These are phyloP conservation scores for Leptodontidium sp. DNA, from an alignment of 2,329 filamentous ascomycete genomes.

Conservation along the genomic window DNA sequence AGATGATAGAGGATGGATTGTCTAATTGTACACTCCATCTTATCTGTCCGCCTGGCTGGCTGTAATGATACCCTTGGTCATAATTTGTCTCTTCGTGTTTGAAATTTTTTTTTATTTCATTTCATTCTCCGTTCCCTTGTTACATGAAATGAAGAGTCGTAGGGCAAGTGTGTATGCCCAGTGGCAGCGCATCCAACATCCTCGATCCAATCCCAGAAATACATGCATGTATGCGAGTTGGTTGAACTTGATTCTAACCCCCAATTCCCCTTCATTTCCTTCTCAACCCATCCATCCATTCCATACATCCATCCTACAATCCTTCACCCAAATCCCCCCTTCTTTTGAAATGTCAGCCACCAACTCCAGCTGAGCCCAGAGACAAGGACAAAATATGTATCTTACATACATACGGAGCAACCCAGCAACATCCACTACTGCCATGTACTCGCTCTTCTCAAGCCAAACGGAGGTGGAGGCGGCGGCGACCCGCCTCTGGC, in stretches of 20 bases:
- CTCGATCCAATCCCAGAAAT: background rate
- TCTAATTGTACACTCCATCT: slow-evolving; percentile 8
- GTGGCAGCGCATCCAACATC: background rate
- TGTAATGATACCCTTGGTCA: slow-evolving; percentile 31
- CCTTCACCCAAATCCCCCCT: background rate
- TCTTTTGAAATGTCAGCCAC: background rate
- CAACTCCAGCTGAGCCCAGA: too few species aligned
- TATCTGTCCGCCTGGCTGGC: slow-evolving; percentile 10
- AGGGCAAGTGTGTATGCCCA: background rate
- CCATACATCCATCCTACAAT: background rate
- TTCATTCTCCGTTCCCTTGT: background rate
- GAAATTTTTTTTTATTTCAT: background rate
- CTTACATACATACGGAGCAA: background rate
- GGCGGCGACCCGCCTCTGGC: slow-evolving; percentile 11
- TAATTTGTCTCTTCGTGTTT: background rate
- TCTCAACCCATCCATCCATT: background rate
- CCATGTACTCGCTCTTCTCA: background rate
- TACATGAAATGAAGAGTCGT: background rate
- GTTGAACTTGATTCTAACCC: too few species aligned
- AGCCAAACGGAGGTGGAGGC: background rate
- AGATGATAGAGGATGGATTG: slow-evolving; percentile 7
- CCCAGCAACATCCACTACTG: too few species aligned
- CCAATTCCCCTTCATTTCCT: background rate
- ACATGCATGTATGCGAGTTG: background rate
- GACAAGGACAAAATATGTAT: too few species aligned